Conservation (phyloP, 805 yeast species). For the Yamadazyma scolyti region DNA sequence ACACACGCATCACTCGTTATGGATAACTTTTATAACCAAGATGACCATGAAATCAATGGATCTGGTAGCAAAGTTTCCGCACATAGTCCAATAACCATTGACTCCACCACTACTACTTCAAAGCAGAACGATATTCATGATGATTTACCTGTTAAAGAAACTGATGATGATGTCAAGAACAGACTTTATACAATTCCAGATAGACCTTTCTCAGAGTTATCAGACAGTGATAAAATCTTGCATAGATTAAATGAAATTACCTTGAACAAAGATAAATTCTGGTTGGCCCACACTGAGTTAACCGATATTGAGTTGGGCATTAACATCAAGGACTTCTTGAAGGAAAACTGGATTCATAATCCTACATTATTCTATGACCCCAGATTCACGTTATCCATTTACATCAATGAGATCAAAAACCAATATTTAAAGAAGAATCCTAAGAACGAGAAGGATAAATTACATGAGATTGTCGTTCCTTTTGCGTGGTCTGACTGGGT, state of each 20-base stretch:
- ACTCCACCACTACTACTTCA: neutral
- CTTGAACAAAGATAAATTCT: slow-evolving; percentile 18
- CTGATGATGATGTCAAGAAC: slow-evolving; percentile 3
- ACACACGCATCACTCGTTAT: slow-evolving; percentile 12
- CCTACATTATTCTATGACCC: slow-evolving; percentile 48
- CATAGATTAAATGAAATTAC: slow-evolving; percentile 18
- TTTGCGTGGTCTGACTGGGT: slow-evolving; percentile 59
- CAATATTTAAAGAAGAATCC: slow-evolving; percentile 11
- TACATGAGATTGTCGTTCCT: slow-evolving; percentile 19
- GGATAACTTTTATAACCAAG: slow-evolving; percentile 9
- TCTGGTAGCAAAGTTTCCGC: neutral
- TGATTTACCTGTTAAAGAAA: slow-evolving; percentile 5
- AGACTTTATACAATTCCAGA: slow-evolving; percentile 13
- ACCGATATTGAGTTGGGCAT: slow-evolving; percentile 16
- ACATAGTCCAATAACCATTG: slow-evolving; percentile 5
- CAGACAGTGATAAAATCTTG: slow-evolving; percentile 13
- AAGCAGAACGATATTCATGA: slow-evolving; percentile 4
- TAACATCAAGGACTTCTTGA: slow-evolving; percentile 15
- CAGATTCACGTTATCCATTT: slow-evolving; percentile 49
- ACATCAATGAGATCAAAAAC: slow-evolving; percentile 37
- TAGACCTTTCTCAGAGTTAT: slow-evolving; percentile 13
- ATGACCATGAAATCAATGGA: neutral
- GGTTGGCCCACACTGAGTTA: slow-evolving; percentile 25
- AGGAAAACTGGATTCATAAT: slow-evolving; percentile 13
- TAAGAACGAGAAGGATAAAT: slow-evolving; percentile 5